Base-by-base conservation (phyloP, 2,329 filamentous ascomycete genomes). In the Ophiostoma populinum region DNA sequence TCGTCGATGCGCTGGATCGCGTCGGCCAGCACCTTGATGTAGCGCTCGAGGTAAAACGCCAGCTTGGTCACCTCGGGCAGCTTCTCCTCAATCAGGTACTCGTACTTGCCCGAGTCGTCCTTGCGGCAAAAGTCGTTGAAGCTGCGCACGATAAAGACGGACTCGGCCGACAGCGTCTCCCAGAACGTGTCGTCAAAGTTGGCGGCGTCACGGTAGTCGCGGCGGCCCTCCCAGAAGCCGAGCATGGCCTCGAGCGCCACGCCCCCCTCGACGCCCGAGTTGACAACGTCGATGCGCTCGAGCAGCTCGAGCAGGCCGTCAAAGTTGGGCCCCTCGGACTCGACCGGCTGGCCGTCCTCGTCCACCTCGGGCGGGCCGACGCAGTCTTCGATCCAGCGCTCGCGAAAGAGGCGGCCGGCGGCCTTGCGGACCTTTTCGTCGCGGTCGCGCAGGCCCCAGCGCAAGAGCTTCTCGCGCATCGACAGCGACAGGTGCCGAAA, bases 331-430 rank as follows among this genome's bases (percentile, higher is more conserved):
- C 67, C 65, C 1, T 69, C 65, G 6, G 69, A 57, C 39, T 72
- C 65, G 12, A 57, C 57, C 5, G 66, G 63, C 32, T 66, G 65
- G 20, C 67, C 67, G 8, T 67, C 59, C 25, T 71, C 70, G 13
- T 17, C 34, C 5, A 70, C 68, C 24, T 75, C 67, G 7, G 65
- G 61, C 2, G 69, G 63, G 2, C 77, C 77, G 6, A 80, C 85
- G 47, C 86, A 94, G 49, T 95, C 83, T 50, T 95, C 87, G 41
- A 98, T 87, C 90, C 90, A 98, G n/a, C 83, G 73, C 50, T 94
- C 86, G 41, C 80, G 75, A 58, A 98, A 98, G 6, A 95, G 63
- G 30, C 81, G 77, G 7, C 80, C 83, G 4, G 90, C 81, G 7
- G 87, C 87, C 53, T 93, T 92, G 35, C 86, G 75, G 10, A 98